Conservation (phyloP, 805 yeast species). For the Clavispora vitiphila region DNA sequence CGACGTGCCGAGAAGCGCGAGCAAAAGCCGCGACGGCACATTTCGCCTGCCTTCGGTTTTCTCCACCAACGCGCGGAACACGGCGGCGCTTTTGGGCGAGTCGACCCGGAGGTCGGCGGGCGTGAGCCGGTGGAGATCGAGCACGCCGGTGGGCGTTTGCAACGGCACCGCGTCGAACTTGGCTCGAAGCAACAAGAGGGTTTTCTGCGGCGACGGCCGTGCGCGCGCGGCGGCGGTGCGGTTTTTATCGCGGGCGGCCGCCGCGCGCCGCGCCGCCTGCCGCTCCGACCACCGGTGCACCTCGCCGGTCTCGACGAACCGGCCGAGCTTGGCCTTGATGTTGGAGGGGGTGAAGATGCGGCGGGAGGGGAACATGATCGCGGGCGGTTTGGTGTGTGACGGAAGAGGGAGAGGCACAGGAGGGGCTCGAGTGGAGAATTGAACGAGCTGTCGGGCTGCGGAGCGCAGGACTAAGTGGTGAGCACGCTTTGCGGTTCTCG, state of each 20-base stretch:
- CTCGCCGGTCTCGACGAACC: conserved; percentile 27
- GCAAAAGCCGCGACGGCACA: conserved; percentile 41
- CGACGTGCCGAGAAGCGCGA: conserved; percentile 54
- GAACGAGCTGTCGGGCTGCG: too few relatives aligned
- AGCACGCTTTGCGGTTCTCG: too few relatives aligned
- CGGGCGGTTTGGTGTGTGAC: too few relatives aligned
- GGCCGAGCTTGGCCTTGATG: conserved; percentile 19
- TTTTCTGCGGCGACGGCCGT: conserved; percentile 16
- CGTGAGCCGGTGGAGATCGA: conserved; percentile 20
- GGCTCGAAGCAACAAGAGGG: conserved; percentile 23
- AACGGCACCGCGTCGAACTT: conserved; percentile 26
- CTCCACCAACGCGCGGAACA: conserved; percentile 27
- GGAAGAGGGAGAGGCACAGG: too few relatives aligned
- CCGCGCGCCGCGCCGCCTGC: background rate
- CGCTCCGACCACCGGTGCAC: conserved; percentile 6
- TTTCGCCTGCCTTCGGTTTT: conserved; percentile 14
- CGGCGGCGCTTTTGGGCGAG: conserved; percentile 16
- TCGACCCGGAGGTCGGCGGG: conserved; percentile 21
- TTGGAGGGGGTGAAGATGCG: conserved; percentile 4
- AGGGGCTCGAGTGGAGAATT: too few relatives aligned
- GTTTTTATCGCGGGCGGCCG: background rate
- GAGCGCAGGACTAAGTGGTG: too few relatives aligned
- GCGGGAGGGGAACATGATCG: background rate
- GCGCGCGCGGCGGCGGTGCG: conserved; percentile 1
- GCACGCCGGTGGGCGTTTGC: conserved; percentile 21